phyloP scores from a whole-genome alignment of 2,329 filamentous ascomycete genomes.

The Chaetothyriales sp. region DNA sequence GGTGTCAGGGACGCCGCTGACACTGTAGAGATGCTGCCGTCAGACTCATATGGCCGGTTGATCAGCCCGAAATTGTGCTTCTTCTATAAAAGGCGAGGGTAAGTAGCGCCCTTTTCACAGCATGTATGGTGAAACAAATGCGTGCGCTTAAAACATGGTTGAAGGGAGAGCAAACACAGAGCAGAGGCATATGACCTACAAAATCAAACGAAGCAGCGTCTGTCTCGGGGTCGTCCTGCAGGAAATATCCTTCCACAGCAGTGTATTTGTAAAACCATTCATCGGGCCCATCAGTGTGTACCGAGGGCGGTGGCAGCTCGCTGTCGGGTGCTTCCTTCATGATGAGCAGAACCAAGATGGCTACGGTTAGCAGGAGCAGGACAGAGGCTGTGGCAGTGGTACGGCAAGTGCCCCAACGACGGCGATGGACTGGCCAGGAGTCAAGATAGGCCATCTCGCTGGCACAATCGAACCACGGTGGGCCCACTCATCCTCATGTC shows the following conservation, averaged over 20 bases:
- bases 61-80: conserved; percentile 35
- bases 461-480: no score
- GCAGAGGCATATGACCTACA: neutral
- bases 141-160: no score
- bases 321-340: conserved; percentile 1
- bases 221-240: conserved; percentile 35
- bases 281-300: neutral
- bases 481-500: neutral
- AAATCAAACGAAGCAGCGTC: conserved; percentile 34
- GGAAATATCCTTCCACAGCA: conserved; percentile 10
- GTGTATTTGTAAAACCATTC: conserved; percentile 5
- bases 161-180: no score
- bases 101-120: no score
- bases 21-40: conserved; percentile 14
- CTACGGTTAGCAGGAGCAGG: neutral
- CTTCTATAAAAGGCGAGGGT: neutral
- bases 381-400: neutral
- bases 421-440: neutral
- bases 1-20: conserved; percentile 25
- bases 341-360: neutral
- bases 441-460: neutral
- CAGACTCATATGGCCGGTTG: conserved; percentile 28
- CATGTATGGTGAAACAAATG: no score
- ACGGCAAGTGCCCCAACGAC: neutral
- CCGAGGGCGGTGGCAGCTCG: neutral